Evolutionary conservation across 2,329 filamentous ascomycete species (phyloP).

Genomic region (Zymoseptoria passerinii): DNA sequence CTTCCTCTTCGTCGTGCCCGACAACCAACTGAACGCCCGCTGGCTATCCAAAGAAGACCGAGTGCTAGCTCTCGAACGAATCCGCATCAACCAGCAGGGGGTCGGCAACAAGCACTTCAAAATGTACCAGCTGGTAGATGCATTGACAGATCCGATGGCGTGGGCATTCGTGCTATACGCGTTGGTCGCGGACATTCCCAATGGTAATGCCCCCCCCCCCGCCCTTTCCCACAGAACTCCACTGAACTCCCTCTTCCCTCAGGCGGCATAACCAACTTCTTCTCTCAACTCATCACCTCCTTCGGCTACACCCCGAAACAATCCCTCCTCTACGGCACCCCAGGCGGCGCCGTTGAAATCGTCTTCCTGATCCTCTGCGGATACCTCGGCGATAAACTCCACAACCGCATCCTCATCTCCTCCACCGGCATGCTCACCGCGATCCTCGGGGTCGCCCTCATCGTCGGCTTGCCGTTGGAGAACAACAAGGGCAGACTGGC

Average conservation of each 20-base stretch:
- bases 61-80: conserved; percentile 59
- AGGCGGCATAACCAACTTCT: conserved; percentile 52
- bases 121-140: conserved; percentile 53
- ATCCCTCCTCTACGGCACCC: conserved; percentile 56
- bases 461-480: conserved; percentile 52
- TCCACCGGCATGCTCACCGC: conserved; percentile 44
- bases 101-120: conserved; percentile 48
- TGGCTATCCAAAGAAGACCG: conserved; percentile 60
- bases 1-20: conserved; percentile 44
- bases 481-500: conserved; percentile 51
- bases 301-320: conserved; percentile 59
- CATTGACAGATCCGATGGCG: conserved; percentile 49
- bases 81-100: conserved; percentile 67
- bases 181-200: conserved; percentile 49
- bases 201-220: no score
- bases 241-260: conserved; percentile 1
- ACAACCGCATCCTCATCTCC: conserved; percentile 51
- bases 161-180: conserved; percentile 55
- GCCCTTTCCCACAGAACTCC: no score
- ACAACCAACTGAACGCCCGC: conserved; percentile 52
- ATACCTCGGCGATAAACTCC: conserved; percentile 48
- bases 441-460: conserved; percentile 56
- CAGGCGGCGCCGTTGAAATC: conserved; percentile 58
- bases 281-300: conserved; percentile 51
- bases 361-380: conserved; percentile 49